Conservation (phyloP, 2,329 filamentous ascomycete species). For the Periconia sp. region DNA sequence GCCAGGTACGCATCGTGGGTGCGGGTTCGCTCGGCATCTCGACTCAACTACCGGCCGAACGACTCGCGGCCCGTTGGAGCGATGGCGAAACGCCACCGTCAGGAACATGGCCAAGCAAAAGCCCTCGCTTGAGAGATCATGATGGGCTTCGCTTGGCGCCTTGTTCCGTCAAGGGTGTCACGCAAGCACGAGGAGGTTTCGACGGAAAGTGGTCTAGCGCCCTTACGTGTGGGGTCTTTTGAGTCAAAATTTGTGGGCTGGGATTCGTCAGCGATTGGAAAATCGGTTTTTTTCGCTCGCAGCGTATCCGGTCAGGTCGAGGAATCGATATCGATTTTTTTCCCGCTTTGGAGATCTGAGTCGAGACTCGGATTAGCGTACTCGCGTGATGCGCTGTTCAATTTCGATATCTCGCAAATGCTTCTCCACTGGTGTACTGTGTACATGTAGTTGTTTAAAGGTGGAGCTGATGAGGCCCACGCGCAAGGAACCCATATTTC, state of each 20-base stretch:
- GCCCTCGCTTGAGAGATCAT: constrained; percentile 18
- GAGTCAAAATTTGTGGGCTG: constrained; percentile 5
- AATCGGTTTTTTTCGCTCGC: too few relatives aligned
- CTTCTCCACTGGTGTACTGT: too few relatives aligned
- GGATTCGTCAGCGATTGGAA: constrained; percentile 4
- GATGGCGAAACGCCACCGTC: constrained; percentile 20
- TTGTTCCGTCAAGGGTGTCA: constrained; percentile 10
- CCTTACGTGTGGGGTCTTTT: too few relatives aligned
- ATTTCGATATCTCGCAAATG: too few relatives aligned
- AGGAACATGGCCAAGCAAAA: constrained; percentile 19
- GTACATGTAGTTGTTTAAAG: too few relatives aligned
- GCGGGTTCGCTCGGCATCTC: too few relatives aligned
- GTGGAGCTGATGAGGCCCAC: too few relatives aligned
- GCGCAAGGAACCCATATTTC: too few relatives aligned
- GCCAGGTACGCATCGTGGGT: too few relatives aligned
- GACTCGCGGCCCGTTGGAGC: constrained; percentile 19
- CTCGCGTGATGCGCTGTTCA: too few relatives aligned
- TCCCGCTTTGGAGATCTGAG: not conserved
- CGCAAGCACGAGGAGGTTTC: constrained; percentile 13
- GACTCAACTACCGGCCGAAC: constrained; percentile 5
- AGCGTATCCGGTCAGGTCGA: too few relatives aligned
- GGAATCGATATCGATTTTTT: not conserved
- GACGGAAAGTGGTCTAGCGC: constrained; percentile 8
- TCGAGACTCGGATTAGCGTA: too few relatives aligned
- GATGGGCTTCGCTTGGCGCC: constrained; percentile 1